These are phyloP conservation scores for Trichomonascaceae sp. DNA, from an alignment of 1,139 yeast genomes.

Conservation along the genomic window DNA sequence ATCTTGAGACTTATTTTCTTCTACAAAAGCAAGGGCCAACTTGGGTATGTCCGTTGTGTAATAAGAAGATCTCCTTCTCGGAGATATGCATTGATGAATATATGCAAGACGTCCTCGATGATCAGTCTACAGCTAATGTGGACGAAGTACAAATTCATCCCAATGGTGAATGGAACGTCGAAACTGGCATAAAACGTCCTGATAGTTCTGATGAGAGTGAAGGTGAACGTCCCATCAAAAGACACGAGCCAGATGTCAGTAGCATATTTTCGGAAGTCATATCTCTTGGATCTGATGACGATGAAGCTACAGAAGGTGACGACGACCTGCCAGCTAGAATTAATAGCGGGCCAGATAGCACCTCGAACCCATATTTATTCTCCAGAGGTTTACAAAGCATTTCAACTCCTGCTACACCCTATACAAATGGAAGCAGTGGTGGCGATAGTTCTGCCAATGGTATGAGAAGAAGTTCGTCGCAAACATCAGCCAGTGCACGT, in stretches of 20 bases:
- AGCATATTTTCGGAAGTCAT: slow-evolving; percentile 10
- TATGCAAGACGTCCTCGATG: slow-evolving; percentile 29
- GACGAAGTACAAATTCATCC: slow-evolving; percentile 33
- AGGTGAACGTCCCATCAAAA: slow-evolving; percentile 6
- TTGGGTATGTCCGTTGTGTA: slow-evolving; percentile 41
- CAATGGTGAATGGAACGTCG: slow-evolving; percentile 34
- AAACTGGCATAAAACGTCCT: slow-evolving; percentile 1
- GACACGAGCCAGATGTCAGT: slow-evolving; percentile 7
- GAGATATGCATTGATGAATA: slow-evolving; percentile 36
- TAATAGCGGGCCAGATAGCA: neutral
- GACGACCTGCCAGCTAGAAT: slow-evolving; percentile 10
- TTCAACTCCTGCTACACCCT: neutral
- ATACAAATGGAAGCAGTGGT: neutral
- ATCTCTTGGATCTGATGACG: slow-evolving; percentile 10
- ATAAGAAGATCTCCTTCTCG: slow-evolving; percentile 27
- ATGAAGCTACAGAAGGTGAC: slow-evolving; percentile 5
- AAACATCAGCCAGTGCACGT: neutral
- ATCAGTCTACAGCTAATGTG: slow-evolving; percentile 22
- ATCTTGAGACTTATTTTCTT: slow-evolving; percentile 34
- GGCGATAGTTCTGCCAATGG: neutral
- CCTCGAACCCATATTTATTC: neutral
- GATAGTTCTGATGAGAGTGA: slow-evolving; percentile 10
- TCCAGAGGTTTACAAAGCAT: neutral
- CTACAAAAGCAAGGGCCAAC: slow-evolving; percentile 40
- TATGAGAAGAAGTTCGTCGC: neutral